Evolutionary conservation across 352 stramenopile genomes (phyloP).

Genomic region (Phytophthora agathidicida): DNA sequence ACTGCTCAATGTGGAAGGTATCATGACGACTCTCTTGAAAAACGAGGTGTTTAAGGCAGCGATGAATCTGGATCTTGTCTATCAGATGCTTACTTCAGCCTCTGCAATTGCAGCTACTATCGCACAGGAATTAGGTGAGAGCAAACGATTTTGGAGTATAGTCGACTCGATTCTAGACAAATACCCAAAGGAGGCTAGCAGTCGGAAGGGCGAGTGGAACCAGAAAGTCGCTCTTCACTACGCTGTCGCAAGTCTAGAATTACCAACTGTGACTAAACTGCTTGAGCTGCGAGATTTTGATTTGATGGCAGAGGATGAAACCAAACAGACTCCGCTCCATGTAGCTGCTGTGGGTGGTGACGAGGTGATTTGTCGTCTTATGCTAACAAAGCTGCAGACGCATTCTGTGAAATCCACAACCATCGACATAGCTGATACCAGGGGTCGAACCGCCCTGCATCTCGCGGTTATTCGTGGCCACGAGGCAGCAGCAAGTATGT

Average conservation of each 20-base stretch:
- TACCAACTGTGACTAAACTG: constrained; percentile 40
- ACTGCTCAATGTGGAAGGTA: constrained; percentile 46
- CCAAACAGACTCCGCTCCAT: constrained; percentile 56
- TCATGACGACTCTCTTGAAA: constrained; percentile 53
- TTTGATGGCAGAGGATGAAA: constrained; percentile 48
- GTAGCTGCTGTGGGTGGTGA: constrained; percentile 51
- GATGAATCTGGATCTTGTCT: constrained; percentile 52
- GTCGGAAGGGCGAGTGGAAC: constrained; percentile 43
- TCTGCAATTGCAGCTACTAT: constrained; percentile 45
- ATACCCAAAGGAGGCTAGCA: constrained; percentile 36
- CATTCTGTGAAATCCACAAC: constrained; percentile 23
- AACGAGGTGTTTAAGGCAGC: constrained; percentile 25
- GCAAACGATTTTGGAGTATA: constrained; percentile 54
- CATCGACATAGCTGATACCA: constrained; percentile 39
- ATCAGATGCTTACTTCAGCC: constrained; percentile 45
- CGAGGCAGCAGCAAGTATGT: constrained; percentile 41
- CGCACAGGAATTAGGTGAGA: constrained; percentile 30
- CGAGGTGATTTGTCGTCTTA: constrained; percentile 39
- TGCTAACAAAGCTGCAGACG: constrained; percentile 34
- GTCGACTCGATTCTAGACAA: constrained; percentile 39
- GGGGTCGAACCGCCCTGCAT: constrained; percentile 54
- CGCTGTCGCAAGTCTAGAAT: constrained; percentile 47
- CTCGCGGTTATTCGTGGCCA: constrained; percentile 53
- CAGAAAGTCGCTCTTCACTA: constrained; percentile 54
- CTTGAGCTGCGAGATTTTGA: constrained; percentile 48